Evolutionary conservation across 768 basidiomycete genomes (phyloP).

Genomic region (Phaeotremella skinneri): DNA sequence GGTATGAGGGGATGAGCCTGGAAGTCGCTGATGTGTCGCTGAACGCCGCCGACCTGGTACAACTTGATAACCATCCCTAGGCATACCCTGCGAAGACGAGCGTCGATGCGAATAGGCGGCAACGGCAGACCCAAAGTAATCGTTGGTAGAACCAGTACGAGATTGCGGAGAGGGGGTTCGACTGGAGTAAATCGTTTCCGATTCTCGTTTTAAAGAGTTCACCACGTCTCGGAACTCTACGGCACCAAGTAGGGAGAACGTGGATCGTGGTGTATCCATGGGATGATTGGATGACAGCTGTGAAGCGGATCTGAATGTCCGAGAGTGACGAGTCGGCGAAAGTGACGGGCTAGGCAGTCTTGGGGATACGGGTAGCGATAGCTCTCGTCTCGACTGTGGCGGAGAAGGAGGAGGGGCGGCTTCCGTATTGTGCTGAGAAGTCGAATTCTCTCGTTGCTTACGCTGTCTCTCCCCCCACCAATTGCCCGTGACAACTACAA

Average conservation of each 20-base stretch:
- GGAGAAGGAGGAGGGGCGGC: neutral
- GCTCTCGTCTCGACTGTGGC: neutral
- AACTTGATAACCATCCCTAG: constrained; percentile 5
- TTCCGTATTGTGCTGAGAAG: neutral
- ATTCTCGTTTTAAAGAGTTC: constrained; percentile 69
- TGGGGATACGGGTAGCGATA: neutral
- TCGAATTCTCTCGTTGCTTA: constrained; percentile 47
- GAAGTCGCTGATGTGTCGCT: constrained; percentile 8
- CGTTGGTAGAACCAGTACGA: constrained; percentile 14
- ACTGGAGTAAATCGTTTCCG: constrained; percentile 41
- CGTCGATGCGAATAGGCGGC: constrained; percentile 12
- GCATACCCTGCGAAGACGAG: neutral
- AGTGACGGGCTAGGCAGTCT: neutral
- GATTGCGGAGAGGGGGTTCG: constrained; percentile 11
- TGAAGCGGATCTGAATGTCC: neutral
- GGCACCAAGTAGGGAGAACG: constrained; percentile 79
- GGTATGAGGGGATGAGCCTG: constrained; percentile 8
- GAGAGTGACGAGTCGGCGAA: neutral
- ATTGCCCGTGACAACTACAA: constrained; percentile 68
- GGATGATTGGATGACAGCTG: constrained; percentile 5
- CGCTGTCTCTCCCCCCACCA: constrained; percentile 67
- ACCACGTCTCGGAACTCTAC: constrained; percentile 94
- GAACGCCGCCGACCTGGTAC: constrained; percentile 8
- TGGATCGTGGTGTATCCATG: constrained; percentile 43
- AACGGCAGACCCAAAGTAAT: constrained; percentile 43